A percentile compares a stretch with the other conserved stretches of the same genome.
These are phyloP conservation scores for Penicillium parvum DNA, from an alignment of 495 filamentous ascomycete genomes.

Conservation along the genomic window DNA sequence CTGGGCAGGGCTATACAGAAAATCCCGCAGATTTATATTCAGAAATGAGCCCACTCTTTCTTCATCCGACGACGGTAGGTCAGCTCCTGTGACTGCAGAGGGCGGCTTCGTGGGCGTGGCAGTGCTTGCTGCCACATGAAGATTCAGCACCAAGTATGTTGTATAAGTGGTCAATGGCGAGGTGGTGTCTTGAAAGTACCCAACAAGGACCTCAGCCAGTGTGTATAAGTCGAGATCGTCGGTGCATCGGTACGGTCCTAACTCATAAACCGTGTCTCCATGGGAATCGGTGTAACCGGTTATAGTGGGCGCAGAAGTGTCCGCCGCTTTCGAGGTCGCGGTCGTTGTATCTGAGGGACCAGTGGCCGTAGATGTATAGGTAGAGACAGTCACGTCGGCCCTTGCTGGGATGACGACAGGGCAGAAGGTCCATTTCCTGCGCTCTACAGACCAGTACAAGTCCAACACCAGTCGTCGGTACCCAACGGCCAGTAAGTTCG, in stretches of 20 bases:
- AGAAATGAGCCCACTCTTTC: conserved; percentile 35
- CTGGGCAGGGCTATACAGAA: conserved; percentile 50
- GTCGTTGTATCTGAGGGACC: conserved; percentile 7
- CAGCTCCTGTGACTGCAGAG: conserved; percentile 22
- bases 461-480: conserved; percentile 58
- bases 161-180: conserved; percentile 43
- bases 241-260: conserved; percentile 57
- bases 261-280: conserved; percentile 38
- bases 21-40: conserved; percentile 36
- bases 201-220: conserved; percentile 42
- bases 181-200: conserved; percentile 45
- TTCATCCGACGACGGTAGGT: conserved; percentile 30
- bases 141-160: conserved; percentile 51
- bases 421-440: conserved; percentile 55
- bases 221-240: conserved; percentile 42
- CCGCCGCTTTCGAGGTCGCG: conserved; percentile 24
- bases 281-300: conserved; percentile 28
- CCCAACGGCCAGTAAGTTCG: conserved; percentile 56
- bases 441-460: conserved; percentile 57
- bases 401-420: conserved; percentile 41
- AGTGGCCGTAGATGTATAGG: conserved; percentile 18
- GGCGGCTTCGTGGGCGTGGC: conserved; percentile 36
- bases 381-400: conserved; percentile 21
- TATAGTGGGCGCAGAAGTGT: conserved; percentile 19
- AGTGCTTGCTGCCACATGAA: conserved; percentile 52